phyloP scores from a whole-genome alignment of 768 basidiomycete species.

The Rhodosporidiobolus odoratus region DNA sequence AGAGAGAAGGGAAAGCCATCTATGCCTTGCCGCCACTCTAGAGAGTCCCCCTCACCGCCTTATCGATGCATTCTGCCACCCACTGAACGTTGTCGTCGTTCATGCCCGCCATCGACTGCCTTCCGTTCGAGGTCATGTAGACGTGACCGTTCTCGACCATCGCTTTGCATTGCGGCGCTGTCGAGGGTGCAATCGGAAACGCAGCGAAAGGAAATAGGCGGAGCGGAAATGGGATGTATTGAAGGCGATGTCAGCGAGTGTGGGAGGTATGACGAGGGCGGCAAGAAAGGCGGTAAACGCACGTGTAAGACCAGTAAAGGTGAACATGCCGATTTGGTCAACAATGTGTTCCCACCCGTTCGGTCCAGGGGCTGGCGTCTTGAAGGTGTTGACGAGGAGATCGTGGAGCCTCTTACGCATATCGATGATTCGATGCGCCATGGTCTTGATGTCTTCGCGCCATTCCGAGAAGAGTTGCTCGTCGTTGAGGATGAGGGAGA shows the following conservation, averaged over 20 bases:
- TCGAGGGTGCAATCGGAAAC: no score
- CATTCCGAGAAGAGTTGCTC: constrained; percentile 73
- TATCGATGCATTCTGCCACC: constrained; percentile 80
- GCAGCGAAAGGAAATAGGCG: no score
- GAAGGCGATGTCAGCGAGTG: neutral
- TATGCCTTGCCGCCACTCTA: neutral
- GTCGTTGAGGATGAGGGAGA: constrained; percentile 61
- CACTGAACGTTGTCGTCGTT: constrained; percentile 78
- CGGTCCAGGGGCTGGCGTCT: constrained; percentile 58
- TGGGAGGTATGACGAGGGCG: neutral
- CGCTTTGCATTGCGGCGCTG: constrained; percentile 67
- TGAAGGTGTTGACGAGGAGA: constrained; percentile 65
- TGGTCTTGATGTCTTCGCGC: constrained; percentile 55
- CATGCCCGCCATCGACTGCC: constrained; percentile 89
- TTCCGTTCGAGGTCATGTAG: constrained; percentile 86
- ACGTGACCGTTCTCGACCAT: constrained; percentile 83
- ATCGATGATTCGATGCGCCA: constrained; percentile 90
- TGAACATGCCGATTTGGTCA: constrained; percentile 72
- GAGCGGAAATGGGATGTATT: constrained; percentile 53
- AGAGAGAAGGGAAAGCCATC: neutral
- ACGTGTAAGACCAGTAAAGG: constrained; percentile 73
- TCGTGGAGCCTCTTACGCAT: constrained; percentile 82
- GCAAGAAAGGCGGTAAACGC: neutral
- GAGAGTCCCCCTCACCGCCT: constrained; percentile 46
- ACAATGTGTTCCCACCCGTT: constrained; percentile 79